Evolutionary conservation across 805 yeast genomes (phyloP), one percentile per base, ranked within the genome.

Genomic region (Wickerhamiella parazyma): DNA sequence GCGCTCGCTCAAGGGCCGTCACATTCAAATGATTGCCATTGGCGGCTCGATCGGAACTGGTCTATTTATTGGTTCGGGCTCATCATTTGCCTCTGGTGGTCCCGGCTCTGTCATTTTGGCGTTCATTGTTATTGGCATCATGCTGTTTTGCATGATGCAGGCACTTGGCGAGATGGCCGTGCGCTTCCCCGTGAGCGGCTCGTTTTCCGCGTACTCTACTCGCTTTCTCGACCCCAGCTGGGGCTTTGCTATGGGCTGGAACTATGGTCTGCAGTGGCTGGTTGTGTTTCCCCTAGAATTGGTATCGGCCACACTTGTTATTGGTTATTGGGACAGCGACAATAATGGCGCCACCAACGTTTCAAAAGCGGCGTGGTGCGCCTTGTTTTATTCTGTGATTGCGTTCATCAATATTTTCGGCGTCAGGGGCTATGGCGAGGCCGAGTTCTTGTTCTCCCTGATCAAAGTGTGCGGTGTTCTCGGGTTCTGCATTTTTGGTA

Each of bases 41-140:
- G 85, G 85, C 48, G 82, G 86, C 44, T 78, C 85, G 45, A 76
- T 80, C 45, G 91, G 89, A 56, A 80, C 87, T 21, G 78, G 78
- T 49, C 59, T 73, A 28, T 73, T 70, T 50, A 58, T 72, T 24
- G 67, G 72, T 38, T 63, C 71, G 1, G 73, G 74, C 41, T 54
- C 61, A 17, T 62, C 74, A 7, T 59, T 73, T 36, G 55, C 60
- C 34, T 53, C 45, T 16, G 73, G 72, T 46, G 74, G 74, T 12
- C 72, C 73, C 16, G 71, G 66, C 6, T 68, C 75, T n/a, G 56
- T 72, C 44, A 53, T 73, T 26, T 55, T 73, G 38, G 67, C 69
- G 33, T 73, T 63, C 49, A 49, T 61, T 11, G 49, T 72, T 45
- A 65, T 72, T 48, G 76, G 75, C 36, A 61, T 72, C 42, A 72